Evolutionary conservation across 1,139 yeast genomes (phyloP), one percentile per base, ranked within the genome.

Genomic region (Debaryomyces sp.): DNA sequence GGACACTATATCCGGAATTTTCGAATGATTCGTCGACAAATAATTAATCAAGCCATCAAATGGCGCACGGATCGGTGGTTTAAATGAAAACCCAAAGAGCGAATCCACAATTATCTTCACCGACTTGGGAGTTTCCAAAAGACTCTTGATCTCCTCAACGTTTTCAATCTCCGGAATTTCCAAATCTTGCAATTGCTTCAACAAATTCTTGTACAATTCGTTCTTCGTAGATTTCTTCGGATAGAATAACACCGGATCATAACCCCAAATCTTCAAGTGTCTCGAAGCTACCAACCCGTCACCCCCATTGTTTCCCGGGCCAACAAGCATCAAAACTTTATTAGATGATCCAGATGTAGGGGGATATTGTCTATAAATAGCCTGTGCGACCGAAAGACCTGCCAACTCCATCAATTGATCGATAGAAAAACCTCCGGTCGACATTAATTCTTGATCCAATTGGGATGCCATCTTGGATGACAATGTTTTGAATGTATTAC

Each of bases 391-490:
- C 1, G 97, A 84, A 27, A 92, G 75, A 0, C 99, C 99, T 0
- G 99, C 99, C 44, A 94, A 74, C 68, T 94, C 99, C 99, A 94
- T 92, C 63, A 94, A 71, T 61, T 94, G 99, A 63, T 92, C 97
- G 47, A 94, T 79, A 22, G 97, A 87, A 70, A 87, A 94, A 2
- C 94, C 89, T 2, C 84, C 84, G 0, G 86, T 68, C 7, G 95
- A 84, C 98, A 94, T 94, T 55, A 94, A 77, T 60, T 91, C 96
- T 52, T 78, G 78, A 61, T 94, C 99, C 38, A 94, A 78, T 41
- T 79, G 82, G 0, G 95, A 85, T 0, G 98, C 98, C 0, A 84
- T 71, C 49, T 80, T 78, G 0, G 96, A 84, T 1, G 86, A 70
- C 2, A 86, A 71, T 1, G 80, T 70, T 48, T 64, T 70, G 50